These are phyloP conservation scores for Lentinus tigrinus DNA, from an alignment of 768 basidiomycete genomes.

Conservation along the genomic window DNA sequence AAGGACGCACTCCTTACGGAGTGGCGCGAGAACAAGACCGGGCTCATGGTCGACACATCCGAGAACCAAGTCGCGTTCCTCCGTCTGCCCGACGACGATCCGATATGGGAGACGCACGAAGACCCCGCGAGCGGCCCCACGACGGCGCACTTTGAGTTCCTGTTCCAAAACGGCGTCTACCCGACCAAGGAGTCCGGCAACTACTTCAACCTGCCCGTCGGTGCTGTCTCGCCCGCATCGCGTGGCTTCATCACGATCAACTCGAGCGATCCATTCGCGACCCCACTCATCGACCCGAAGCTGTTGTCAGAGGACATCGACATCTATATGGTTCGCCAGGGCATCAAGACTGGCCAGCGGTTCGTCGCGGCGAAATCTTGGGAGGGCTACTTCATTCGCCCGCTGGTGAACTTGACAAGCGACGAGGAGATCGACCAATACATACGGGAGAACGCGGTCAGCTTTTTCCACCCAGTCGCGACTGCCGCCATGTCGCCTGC, in stretches of 20 bases:
- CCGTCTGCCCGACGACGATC: not conserved
- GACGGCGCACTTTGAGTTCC: conserved; percentile 1
- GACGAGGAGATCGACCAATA: not conserved
- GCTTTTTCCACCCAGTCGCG: conserved; percentile 14
- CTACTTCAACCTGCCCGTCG: conserved; percentile 10
- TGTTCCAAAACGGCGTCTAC: not conserved
- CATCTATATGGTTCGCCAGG: conserved; percentile 11
- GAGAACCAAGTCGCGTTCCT: conserved; percentile 4
- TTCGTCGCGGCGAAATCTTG: conserved; percentile 4
- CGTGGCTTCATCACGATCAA: conserved; percentile 26
- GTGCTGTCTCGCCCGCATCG: conserved; percentile 13
- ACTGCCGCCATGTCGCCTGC: conserved; percentile 18
- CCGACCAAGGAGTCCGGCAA: conserved; percentile 3
- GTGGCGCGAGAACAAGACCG: conserved; percentile 15
- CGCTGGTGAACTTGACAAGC: not conserved
- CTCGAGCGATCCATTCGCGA: conserved; percentile 38
- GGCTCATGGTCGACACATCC: conserved; percentile 3
- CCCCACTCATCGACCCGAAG: conserved; percentile 41
- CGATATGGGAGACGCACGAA: not conserved
- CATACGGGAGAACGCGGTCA: not conserved
- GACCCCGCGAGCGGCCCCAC: conserved; percentile 2
- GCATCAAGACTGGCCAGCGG: not conserved
- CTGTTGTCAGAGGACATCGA: conserved; percentile 30
- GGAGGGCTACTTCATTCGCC: not conserved
- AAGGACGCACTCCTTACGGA: not conserved